A percentile compares a stretch with the other conserved stretches of the same genome.
Evolutionary conservation across 352 stramenopile species (phyloP).

Genomic region (Globisporangium paddicum): DNA sequence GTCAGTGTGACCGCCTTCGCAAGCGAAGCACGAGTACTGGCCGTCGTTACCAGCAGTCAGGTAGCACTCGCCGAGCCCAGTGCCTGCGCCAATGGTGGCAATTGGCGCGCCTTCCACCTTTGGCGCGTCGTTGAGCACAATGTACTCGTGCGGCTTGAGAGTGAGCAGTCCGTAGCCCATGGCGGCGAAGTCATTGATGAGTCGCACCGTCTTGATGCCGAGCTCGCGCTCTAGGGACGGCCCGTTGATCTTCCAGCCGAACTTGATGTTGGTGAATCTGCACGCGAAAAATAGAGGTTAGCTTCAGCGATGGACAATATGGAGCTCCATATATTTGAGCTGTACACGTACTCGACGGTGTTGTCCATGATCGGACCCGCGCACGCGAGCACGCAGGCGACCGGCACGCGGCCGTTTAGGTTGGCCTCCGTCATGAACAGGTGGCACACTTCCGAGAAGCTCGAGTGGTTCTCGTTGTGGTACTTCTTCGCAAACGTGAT

Average conservation of each 20-base stretch:
- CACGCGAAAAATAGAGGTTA: not conserved
- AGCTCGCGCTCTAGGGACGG: conserved; percentile 70
- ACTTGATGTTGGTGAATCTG: conserved; percentile 93
- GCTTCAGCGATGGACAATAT: no score
- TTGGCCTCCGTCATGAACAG: conserved; percentile 93
- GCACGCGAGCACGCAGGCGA: conserved; percentile 74
- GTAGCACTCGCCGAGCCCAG: conserved; percentile 95
- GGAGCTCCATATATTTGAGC: not conserved
- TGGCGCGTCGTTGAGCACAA: conserved; percentile 80
- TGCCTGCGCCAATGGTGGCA: conserved; percentile 95
- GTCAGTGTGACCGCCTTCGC: conserved; percentile 94
- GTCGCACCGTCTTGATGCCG: conserved; percentile 82
- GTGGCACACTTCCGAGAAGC: conserved; percentile 87
- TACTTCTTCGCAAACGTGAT: conserved; percentile 87
- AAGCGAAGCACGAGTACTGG: conserved; percentile 91
- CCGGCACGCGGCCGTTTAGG: conserved; percentile 49
- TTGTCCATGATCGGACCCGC: conserved; percentile 80
- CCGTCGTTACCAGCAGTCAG: conserved; percentile 85
- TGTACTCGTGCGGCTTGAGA: conserved; percentile 91
- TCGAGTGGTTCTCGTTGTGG: conserved; percentile 73
- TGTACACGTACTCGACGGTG: conserved; percentile 53
- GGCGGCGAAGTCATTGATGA: conserved; percentile 98
- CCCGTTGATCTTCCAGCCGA: conserved; percentile 88
- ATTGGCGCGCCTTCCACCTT: conserved; percentile 84
- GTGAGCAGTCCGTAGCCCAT: conserved; percentile 97